phyloP scores from a whole-genome alignment of 495 filamentous ascomycete genomes.

The Stereocaulon alpinum region DNA sequence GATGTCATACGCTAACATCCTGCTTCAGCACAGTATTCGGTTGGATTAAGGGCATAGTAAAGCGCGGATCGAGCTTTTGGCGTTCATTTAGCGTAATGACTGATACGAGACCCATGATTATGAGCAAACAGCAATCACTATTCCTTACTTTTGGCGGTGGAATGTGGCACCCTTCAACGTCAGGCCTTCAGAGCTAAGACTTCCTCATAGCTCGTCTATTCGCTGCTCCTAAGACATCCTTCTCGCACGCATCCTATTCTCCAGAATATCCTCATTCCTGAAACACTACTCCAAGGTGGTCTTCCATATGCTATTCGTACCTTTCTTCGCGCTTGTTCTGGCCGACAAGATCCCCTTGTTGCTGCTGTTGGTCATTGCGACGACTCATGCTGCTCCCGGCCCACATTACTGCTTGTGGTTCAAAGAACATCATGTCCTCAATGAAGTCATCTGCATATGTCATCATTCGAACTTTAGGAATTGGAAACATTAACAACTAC shows the following conservation, averaged over 20 bases:
- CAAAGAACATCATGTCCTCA: too few relatives aligned
- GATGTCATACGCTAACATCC: conserved; percentile 24
- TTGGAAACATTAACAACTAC: too few relatives aligned
- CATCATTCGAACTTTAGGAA: too few relatives aligned
- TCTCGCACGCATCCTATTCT: too few relatives aligned
- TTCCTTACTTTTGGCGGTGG: background rate
- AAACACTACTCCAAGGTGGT: background rate
- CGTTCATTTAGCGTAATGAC: background rate
- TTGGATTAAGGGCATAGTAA: background rate
- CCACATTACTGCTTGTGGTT: too few relatives aligned
- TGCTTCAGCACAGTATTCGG: background rate
- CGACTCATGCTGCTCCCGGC: too few relatives aligned
- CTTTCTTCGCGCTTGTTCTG: background rate
- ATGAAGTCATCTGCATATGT: too few relatives aligned
- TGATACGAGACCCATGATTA: background rate
- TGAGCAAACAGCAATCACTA: background rate
- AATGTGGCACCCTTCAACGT: too few relatives aligned
- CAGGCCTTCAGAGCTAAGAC: too few relatives aligned
- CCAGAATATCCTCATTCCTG: background rate
- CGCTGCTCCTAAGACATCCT: too few relatives aligned
- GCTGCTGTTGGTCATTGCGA: background rate
- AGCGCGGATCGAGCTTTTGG: background rate
- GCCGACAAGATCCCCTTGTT: background rate
- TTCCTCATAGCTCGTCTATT: too few relatives aligned
- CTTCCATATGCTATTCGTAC: too few relatives aligned